phyloP scores from a whole-genome alignment of 768 basidiomycete species.

The Postia placenta region DNA sequence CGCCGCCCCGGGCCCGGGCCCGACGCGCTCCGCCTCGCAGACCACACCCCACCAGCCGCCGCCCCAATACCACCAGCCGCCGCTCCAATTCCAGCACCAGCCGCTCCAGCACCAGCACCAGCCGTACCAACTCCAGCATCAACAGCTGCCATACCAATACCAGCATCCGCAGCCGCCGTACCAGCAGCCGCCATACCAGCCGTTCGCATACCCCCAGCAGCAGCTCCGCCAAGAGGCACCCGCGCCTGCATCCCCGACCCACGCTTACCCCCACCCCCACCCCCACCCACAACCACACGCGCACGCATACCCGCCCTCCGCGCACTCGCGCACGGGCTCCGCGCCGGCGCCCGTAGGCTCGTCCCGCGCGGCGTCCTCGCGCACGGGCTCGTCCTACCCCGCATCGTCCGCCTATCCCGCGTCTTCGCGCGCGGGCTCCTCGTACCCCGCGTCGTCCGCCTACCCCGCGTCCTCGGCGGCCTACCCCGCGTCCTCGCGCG shows the following conservation, averaged over 20 bases:
- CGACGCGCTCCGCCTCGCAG: no score
- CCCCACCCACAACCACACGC: neutral
- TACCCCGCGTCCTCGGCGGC: no score
- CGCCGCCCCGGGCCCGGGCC: no score
- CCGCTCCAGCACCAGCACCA: neutral
- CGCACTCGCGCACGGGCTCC: neutral
- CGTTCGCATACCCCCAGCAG: slow-evolving; percentile 8
- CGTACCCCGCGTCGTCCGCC: neutral
- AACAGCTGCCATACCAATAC: neutral
- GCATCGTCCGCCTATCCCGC: no score
- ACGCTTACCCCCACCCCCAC: neutral
- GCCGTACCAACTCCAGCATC: neutral
- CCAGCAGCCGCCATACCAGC: slow-evolving; percentile 7
- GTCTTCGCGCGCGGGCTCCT: no score
- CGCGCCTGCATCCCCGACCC: neutral
- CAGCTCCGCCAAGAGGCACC: neutral
- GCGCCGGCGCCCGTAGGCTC: neutral
- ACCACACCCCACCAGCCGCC: no score
- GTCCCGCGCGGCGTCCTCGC: slow-evolving; percentile 1
- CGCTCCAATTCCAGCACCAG: neutral
- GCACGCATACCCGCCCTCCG: neutral
- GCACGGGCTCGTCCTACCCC: no score
- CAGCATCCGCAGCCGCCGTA: slow-evolving; percentile 4
- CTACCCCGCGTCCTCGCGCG: no score
- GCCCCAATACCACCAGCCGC: neutral